Evolutionary conservation across 305 asterid genomes (phyloP), one percentile per base, ranked within the genome.

Genomic region (Withania somnifera): DNA sequence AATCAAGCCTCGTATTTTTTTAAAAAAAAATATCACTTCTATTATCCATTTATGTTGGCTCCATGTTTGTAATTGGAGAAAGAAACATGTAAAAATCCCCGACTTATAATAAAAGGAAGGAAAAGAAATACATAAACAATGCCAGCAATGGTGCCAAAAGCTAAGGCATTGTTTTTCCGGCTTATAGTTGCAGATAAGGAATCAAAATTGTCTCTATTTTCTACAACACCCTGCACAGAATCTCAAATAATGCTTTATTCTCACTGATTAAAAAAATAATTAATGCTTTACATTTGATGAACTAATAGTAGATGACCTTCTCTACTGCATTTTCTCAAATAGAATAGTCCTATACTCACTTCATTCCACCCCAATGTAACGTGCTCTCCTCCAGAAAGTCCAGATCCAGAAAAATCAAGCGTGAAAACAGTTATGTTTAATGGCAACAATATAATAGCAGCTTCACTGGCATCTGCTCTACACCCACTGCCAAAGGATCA

Each of bases 381-480:
- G 60, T 93, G 95, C 82, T 93, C 98, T 67, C 98, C 98, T 81
- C 97, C 98, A 80, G 98, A 95, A 67, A 92, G 92, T 68, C 98
- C 98, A 81, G 98, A 95, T 88, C 98, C 98, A 81, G 98, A 95
- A 85, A 95, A 95, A 86, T 95, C 98, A 26, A 95, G 95, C 79
- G 97, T 86, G 85, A 95, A 95, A 79, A 95, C 97, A 6, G 97
- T 90, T 81, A 95, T 90, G 86, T 95, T 95, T 76, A 82, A 89
- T 19, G 98, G 98, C 89, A 95, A 87, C 84, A 95, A 87, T 89
- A 95, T 91, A 77, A 95, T 91, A 75, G 98, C 98, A 87, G 97
- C 98, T 95, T 95, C 98, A 85, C 98, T 93, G 64, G 98, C 98
- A 87, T 95, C 98, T 53, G 97, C 91, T 84, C 98, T 91, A 90